Evolutionary conservation across 192 early-diverging fungal species (phyloP).

Genomic region (Coemansia sp.): DNA sequence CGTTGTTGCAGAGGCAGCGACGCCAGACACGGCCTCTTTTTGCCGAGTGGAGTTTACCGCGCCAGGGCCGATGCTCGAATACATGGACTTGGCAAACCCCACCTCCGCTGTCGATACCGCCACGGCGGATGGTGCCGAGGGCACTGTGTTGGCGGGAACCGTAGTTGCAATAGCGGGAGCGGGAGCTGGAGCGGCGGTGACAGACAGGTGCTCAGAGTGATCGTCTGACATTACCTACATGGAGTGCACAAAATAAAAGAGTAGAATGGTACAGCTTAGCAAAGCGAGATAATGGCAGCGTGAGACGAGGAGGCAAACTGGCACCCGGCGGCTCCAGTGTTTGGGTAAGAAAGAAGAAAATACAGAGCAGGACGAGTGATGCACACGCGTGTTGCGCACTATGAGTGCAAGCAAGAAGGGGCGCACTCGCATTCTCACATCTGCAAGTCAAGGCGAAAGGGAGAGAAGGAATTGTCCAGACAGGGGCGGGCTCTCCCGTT

Average conservation of each 20-base stretch:
- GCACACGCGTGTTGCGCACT: not conserved
- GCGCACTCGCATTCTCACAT: not conserved
- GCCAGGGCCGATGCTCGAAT: not conserved
- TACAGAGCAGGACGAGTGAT: not conserved
- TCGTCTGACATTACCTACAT: conserved; percentile 52
- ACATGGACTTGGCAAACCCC: not conserved
- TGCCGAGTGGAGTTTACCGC: not conserved
- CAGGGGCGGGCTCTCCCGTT: not conserved
- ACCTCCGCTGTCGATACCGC: not conserved
- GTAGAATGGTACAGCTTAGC: not conserved
- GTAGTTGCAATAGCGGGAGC: not conserved
- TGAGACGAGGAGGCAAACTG: not conserved
- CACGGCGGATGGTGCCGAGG: not conserved
- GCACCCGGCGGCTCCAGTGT: not conserved
- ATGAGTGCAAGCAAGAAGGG: not conserved
- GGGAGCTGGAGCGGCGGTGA: not conserved
- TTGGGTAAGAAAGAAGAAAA: conserved; percentile 1
- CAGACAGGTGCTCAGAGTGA: conserved; percentile 21
- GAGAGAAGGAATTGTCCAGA: not conserved
- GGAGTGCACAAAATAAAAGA: not conserved
- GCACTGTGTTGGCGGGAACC: conserved; percentile 1
- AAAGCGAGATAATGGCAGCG: not conserved
- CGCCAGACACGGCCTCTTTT: not conserved
- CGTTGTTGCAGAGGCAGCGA: not conserved
- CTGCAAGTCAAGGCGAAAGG: not conserved